Evolutionary conservation across 73 alveolate species (phyloP).

Genomic region (Uronychia binucleata): DNA sequence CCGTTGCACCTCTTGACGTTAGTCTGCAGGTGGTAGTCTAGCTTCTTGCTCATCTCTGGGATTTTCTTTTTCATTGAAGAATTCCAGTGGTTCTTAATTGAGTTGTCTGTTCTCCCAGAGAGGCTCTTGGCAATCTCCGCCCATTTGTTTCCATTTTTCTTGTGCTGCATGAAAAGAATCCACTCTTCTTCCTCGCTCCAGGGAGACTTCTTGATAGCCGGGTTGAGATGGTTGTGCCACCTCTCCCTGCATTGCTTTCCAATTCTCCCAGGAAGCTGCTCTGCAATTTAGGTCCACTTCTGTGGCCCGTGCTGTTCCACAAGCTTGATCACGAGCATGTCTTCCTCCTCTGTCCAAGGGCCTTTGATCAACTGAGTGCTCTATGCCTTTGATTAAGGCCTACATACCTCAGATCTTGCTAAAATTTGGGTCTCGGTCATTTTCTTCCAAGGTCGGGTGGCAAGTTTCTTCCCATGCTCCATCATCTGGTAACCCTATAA

Average conservation of each 20-base stretch:
- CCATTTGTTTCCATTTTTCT: slow-evolving; percentile 93
- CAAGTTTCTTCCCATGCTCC: not conserved
- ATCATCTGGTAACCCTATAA: not conserved
- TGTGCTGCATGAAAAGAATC: slow-evolving; percentile 92
- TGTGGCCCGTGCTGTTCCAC: slow-evolving; percentile 95
- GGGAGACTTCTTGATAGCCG: slow-evolving; percentile 93
- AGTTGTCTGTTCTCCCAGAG: slow-evolving; percentile 92
- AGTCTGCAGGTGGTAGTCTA: not conserved
- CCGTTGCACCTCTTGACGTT: not conserved
- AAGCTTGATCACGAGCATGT: slow-evolving; percentile 75
- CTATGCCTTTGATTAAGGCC: slow-evolving; percentile 38
- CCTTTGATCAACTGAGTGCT: slow-evolving; percentile 85
- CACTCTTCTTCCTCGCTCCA: slow-evolving; percentile 98
- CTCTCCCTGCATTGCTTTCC: slow-evolving; percentile 99
- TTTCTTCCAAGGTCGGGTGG: not conserved
- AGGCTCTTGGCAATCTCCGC: slow-evolving; percentile 93
- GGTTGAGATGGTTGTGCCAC: slow-evolving; percentile 99
- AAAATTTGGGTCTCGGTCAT: not conserved
- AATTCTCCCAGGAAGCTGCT: slow-evolving; percentile 95
- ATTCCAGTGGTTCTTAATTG: slow-evolving; percentile 95
- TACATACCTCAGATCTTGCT: not conserved
- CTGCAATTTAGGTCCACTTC: slow-evolving; percentile 96
- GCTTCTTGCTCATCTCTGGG: slow-evolving; percentile 42
- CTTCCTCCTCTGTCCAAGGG: slow-evolving; percentile 94
- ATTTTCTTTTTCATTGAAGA: slow-evolving; percentile 82